phyloP scores from a whole-genome alignment of 768 basidiomycete genomes.

The Leucosporidium yakuticum region DNA sequence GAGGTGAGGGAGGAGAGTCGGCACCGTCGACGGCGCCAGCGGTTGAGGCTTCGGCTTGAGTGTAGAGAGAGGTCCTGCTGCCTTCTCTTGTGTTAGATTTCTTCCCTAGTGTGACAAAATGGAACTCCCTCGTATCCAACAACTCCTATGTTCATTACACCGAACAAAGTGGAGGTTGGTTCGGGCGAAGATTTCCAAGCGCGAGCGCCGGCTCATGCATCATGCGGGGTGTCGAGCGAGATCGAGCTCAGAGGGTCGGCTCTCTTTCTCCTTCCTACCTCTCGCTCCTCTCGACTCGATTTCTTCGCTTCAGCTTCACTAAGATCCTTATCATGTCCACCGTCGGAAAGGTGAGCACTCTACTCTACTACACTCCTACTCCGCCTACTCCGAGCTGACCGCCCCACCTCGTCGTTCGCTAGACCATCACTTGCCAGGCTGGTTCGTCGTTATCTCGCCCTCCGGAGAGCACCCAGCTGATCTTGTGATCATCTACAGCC shows the following conservation, averaged over 20 bases:
- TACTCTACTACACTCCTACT: neutral
- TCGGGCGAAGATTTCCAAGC: too few relatives aligned
- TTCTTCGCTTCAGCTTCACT: neutral
- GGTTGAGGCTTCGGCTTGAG: constrained; percentile 1
- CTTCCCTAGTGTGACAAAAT: too few relatives aligned
- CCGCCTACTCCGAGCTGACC: neutral
- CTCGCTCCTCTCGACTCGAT: neutral
- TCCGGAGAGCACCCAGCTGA: neutral
- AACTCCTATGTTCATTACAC: neutral
- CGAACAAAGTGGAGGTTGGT: neutral
- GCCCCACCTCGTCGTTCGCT: neutral
- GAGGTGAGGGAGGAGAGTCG: neutral
- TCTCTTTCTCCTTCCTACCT: neutral
- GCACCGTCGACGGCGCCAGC: neutral
- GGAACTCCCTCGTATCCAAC: too few relatives aligned
- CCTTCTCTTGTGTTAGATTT: too few relatives aligned
- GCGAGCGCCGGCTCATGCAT: too few relatives aligned
- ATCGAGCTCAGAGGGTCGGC: neutral
- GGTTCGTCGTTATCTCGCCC: constrained; percentile 11
- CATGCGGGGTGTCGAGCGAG: too few relatives aligned
- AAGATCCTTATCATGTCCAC: constrained; percentile 7
- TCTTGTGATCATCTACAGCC: constrained; percentile 10
- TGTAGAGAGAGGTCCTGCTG: too few relatives aligned
- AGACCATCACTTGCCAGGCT: constrained; percentile 37
- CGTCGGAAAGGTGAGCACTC: constrained; percentile 1